phyloP scores from a whole-genome alignment of 31 red algal genomes.

The Asparagopsis taxiformis region DNA sequence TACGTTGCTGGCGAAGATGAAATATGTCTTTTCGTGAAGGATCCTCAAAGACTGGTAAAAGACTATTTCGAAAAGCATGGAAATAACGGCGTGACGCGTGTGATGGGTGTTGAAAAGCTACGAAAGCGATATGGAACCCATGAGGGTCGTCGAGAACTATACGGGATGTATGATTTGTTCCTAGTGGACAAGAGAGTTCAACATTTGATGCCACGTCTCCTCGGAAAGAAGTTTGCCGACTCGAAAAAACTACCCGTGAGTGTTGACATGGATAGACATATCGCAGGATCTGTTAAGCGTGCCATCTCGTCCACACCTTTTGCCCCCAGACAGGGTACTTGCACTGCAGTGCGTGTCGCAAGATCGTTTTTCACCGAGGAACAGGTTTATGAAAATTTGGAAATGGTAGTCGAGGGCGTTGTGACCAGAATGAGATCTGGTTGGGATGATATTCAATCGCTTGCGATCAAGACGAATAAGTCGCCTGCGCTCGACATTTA shows the following conservation, averaged over 20 bases:
- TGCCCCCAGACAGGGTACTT: conserved; percentile 38
- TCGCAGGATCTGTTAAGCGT: conserved; percentile 12
- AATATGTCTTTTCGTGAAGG: conserved; percentile 87
- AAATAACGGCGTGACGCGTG: conserved; percentile 42
- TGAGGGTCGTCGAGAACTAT: conserved; percentile 72
- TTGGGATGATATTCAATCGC: conserved; percentile 49
- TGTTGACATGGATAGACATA: conserved; percentile 37
- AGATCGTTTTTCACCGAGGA: conserved; percentile 9
- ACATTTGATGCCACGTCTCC: conserved; percentile 71
- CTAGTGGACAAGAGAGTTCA: conserved; percentile 77
- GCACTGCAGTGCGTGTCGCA: conserved; percentile 16
- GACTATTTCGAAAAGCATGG: conserved; percentile 61
- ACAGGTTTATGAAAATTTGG: conserved; percentile 39
- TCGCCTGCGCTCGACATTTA: conserved; percentile 53
- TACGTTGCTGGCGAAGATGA: conserved; percentile 51
- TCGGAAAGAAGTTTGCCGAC: conserved; percentile 58
- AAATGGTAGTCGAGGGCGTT: conserved; percentile 29
- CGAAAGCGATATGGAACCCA: conserved; percentile 73
- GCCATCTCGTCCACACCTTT: conserved; percentile 28
- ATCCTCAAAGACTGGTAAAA: conserved; percentile 74
- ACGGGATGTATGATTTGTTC: conserved; percentile 72
- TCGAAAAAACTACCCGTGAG: conserved; percentile 55
- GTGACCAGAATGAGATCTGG: conserved; percentile 14
- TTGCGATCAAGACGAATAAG: conserved; percentile 39
- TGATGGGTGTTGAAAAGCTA: conserved; percentile 77